Base-by-base conservation (phyloP, 2,329 filamentous ascomycete species). In the Penicillium sp. region DNA sequence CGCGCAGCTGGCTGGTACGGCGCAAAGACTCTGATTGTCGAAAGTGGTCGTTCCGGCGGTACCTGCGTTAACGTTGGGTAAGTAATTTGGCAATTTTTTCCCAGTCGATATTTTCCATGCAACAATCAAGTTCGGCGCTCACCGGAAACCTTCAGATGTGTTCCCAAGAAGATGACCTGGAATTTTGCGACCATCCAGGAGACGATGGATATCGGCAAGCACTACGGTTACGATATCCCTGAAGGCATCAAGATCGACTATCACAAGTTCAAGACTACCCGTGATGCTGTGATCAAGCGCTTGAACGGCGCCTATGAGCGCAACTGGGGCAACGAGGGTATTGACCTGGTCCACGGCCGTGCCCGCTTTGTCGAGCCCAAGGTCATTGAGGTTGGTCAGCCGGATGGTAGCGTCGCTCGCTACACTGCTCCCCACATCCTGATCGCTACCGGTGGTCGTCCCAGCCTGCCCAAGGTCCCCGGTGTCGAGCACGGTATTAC, bases 1-100 rank as follows among this genome's bases (percentile, higher is more conserved):
- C 70, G 78, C 63, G 78, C 77, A 13, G 72, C 77, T 16, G 79
- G 79, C 16, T 80, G 76, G 76, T 80, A 81, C 65, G 74, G 74
- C 16, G 74, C 74, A 53, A 80, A 79, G 68, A 78, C 76, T 4
- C 57, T 80, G 58, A 73, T 81, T 51, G 71, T 81, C 39, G 77
- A 81, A 60, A 76, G 76, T 56, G 74, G 76, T 23, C 68, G 71
- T 23, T 74, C 74, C 26, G 79, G 78, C 29, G 78, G 76, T 47
- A 77, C 73, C 41, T 81, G 78, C 65, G 78, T 81, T 50, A 81
- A 81, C 62, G 79, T 81, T 59, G 79, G 78, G 77, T 80, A 69
- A 60, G 74, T 64, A 29, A 38, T 28, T 28, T 31, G 16, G 29
- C n/a, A 34, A 3, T 9, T 12, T 38, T 23, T 43, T 21, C 3